Evolutionary conservation across 164 flowering plant genomes (phyloP).

Genomic region (Dillenia turbinata): DNA sequence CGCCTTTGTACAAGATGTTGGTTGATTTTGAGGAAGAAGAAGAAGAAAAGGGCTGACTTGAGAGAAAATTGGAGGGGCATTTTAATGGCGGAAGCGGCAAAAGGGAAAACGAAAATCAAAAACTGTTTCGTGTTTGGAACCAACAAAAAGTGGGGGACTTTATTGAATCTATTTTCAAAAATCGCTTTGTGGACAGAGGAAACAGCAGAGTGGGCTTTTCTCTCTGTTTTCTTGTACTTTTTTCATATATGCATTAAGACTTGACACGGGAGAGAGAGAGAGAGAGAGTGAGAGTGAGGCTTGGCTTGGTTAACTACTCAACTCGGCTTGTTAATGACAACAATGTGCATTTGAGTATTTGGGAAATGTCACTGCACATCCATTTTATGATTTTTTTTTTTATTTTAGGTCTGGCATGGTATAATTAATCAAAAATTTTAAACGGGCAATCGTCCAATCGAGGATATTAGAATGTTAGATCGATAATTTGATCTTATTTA

Average conservation of each 20-base stretch:
- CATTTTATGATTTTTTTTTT: too few species aligned
- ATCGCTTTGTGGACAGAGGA: background rate
- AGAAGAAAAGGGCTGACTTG: constrained; percentile 1
- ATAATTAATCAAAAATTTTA: too few species aligned
- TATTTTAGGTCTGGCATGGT: too few species aligned
- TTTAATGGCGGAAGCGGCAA: constrained; percentile 36
- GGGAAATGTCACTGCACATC: background rate
- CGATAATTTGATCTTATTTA: too few species aligned
- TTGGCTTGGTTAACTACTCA: too few species aligned
- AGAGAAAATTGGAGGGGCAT: constrained; percentile 12
- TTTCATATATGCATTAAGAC: background rate
- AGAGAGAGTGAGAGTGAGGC: background rate
- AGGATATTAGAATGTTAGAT: too few species aligned
- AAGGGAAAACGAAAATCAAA: constrained; percentile 4
- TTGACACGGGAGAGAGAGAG: constrained; percentile 15
- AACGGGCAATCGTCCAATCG: too few species aligned
- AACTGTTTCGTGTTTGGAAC: background rate
- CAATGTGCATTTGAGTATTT: too few species aligned
- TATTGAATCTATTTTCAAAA: background rate
- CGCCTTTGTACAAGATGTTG: background rate
- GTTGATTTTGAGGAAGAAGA: constrained; percentile 1
- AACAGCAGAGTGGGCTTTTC: background rate
- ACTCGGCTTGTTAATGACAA: too few species aligned
- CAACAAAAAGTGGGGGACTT: background rate
- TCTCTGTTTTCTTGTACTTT: background rate